A percentile compares a stretch with the other conserved stretches of the same genome.
phyloP scores from a whole-genome alignment of 768 basidiomycete species.

The Kwoniella sp. region DNA sequence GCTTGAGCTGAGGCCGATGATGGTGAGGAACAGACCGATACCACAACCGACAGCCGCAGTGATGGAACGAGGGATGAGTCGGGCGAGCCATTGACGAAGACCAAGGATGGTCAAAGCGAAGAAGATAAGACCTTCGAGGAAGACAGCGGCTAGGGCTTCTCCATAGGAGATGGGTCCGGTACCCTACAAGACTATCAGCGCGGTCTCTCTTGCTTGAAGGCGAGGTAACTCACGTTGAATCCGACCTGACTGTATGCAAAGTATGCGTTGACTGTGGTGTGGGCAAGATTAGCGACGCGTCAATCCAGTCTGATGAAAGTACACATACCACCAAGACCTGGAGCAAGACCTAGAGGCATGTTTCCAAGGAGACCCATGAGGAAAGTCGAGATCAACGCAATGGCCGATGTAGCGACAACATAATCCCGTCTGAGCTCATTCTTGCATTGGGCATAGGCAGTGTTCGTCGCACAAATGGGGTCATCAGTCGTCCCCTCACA shows the following conservation, averaged over 20 bases:
- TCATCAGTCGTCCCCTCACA: constrained; percentile 63
- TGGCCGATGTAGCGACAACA: constrained; percentile 78
- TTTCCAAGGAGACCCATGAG: constrained; percentile 84
- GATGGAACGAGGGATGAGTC: constrained; percentile 84
- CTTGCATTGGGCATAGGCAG: constrained; percentile 52
- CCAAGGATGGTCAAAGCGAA: constrained; percentile 76
- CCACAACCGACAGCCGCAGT: constrained; percentile 82
- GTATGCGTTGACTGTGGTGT: constrained; percentile 57
- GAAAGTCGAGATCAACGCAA: constrained; percentile 72
- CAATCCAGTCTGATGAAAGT: not conserved
- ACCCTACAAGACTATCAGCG: constrained; percentile 70
- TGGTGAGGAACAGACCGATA: constrained; percentile 85
- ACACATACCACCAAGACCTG: constrained; percentile 71
- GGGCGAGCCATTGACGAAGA: constrained; percentile 83
- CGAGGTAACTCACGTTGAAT: constrained; percentile 63
- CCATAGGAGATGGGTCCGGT: constrained; percentile 68
- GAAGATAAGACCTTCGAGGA: constrained; percentile 87
- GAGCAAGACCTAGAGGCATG: constrained; percentile 82
- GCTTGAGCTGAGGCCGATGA: constrained; percentile 70
- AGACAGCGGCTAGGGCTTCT: constrained; percentile 81
- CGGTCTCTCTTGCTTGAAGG: too few species aligned
- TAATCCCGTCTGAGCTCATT: constrained; percentile 67
- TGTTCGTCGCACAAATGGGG: constrained; percentile 49
- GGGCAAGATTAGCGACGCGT: not conserved
- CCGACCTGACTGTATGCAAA: constrained; percentile 88